A percentile compares a stretch with the other conserved stretches of the same genome.
Evolutionary conservation across 2,329 filamentous ascomycete genomes (phyloP).

Genomic region (Pseudogymnoascus pannorum): DNA sequence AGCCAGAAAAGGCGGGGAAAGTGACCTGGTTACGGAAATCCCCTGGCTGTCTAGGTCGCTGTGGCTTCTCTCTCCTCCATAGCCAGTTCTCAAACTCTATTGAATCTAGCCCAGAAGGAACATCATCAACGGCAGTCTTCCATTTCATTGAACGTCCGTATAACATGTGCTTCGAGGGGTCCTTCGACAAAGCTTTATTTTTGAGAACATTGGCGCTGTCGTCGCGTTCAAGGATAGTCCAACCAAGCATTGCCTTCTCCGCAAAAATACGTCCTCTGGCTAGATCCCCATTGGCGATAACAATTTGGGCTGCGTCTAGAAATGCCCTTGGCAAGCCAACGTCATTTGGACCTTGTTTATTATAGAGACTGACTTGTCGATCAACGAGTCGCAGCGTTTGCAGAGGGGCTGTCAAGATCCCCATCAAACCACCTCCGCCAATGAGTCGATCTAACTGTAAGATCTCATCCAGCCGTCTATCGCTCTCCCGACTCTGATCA

Average conservation of each 20-base stretch:
- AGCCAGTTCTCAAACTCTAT: conserved; percentile 20
- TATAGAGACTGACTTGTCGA: conserved; percentile 24
- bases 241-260: conserved; percentile 18
- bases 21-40: conserved; percentile 17
- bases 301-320: too few relatives aligned
- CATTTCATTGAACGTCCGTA: conserved; percentile 14
- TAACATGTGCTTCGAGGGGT: conserved; percentile 17
- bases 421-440: conserved; percentile 11
- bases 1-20: conserved; percentile 19
- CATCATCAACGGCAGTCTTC: conserved; percentile 17
- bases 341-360: too few relatives aligned
- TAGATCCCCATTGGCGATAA: conserved; percentile 28
- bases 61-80: conserved; percentile 18
- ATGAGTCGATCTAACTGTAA: conserved; percentile 24
- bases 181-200: conserved; percentile 12
- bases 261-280: conserved; percentile 27
- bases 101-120: conserved; percentile 11
- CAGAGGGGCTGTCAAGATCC: conserved; percentile 12
- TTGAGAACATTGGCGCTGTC: conserved; percentile 15
- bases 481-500: conserved; percentile 27
- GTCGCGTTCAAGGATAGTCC: conserved; percentile 11
- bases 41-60: conserved; percentile 10
- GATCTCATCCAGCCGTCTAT: conserved; percentile 22
- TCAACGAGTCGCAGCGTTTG: conserved; percentile 19
- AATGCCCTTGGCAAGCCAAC: too few relatives aligned